Conservation (phyloP, 176 grass and related monocot genomes). For the Aechmea fasciata region DNA sequence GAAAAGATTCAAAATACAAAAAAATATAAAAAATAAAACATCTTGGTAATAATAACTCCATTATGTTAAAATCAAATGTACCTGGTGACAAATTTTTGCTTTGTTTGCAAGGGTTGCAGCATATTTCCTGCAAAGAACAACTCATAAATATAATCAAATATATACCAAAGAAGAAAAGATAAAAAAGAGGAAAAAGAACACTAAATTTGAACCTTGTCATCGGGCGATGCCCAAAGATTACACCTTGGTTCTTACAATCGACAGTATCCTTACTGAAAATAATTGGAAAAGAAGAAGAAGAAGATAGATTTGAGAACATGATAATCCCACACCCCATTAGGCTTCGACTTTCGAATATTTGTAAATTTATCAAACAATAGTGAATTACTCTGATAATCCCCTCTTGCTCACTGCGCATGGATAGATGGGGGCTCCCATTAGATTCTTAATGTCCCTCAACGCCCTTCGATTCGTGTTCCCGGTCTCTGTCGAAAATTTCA, state of each 20-base stretch:
- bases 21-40: background rate
- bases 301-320: background rate
- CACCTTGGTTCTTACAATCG: conserved; percentile 23
- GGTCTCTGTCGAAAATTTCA: conserved; percentile 27
- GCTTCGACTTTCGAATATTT: background rate
- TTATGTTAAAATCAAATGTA: conserved; percentile 18
- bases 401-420: conserved; percentile 40
- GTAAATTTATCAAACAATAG: background rate
- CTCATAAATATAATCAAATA: conserved; percentile 5
- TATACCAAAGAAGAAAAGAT: background rate
- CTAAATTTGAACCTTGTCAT: conserved; percentile 32
- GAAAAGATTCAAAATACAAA: background rate
- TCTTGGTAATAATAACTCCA: background rate
- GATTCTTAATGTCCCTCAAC: conserved; percentile 52
- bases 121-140: conserved; percentile 34
- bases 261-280: conserved; percentile 26
- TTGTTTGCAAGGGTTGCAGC: conserved; percentile 35
- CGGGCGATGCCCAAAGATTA: conserved; percentile 27
- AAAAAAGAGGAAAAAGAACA: background rate
- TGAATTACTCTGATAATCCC: conserved; percentile 32
- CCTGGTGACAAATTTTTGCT: conserved; percentile 24
- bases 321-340: too few species aligned
- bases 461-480: conserved; percentile 38
- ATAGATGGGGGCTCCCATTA: conserved; percentile 29
- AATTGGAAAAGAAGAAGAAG: conserved; percentile 11